Evolutionary conservation across 108 stramenopile genomes (phyloP).

Genomic region (Stephanodiscus minutulus): DNA sequence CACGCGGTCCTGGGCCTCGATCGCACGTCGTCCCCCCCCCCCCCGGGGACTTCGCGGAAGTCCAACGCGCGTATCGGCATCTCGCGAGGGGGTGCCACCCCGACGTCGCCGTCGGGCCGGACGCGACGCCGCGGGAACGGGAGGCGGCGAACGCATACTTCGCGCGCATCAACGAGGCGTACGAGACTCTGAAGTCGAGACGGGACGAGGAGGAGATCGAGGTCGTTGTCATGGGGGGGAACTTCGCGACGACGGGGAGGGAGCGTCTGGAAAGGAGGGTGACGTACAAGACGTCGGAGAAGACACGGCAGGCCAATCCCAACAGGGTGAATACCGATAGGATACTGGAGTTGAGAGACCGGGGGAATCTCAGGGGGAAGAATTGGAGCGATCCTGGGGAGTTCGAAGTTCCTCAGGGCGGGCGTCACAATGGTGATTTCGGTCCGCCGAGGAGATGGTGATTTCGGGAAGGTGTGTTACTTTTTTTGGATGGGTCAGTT

Average conservation of each 20-base stretch:
- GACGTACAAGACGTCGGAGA: slow-evolving; percentile 21
- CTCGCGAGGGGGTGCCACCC: slow-evolving; percentile 22
- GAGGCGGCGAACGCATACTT: slow-evolving; percentile 21
- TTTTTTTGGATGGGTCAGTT: not conserved
- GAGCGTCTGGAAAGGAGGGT: slow-evolving; percentile 13
- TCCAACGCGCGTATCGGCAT: slow-evolving; percentile 21
- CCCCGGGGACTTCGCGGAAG: slow-evolving; percentile 19
- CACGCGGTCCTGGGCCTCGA: slow-evolving; percentile 32
- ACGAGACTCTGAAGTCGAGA: slow-evolving; percentile 21
- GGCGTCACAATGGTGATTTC: slow-evolving; percentile 45
- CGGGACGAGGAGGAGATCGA: slow-evolving; percentile 37
- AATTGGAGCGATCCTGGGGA: slow-evolving; percentile 30
- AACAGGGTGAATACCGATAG: slow-evolving; percentile 30
- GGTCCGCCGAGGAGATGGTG: slow-evolving; percentile 32
- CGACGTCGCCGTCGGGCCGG: slow-evolving; percentile 19
- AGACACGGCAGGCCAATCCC: slow-evolving; percentile 22
- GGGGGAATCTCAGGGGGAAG: slow-evolving; percentile 18
- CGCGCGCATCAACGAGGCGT: slow-evolving; percentile 37
- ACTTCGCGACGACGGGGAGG: slow-evolving; percentile 2
- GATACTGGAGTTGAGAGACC: slow-evolving; percentile 24
- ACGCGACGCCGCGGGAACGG: slow-evolving; percentile 20
- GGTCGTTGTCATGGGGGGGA: slow-evolving; percentile 31
- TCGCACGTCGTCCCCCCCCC: slow-evolving; percentile 20
- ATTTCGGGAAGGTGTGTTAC: not conserved
- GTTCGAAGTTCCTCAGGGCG: slow-evolving; percentile 16